Base-by-base conservation (phyloP, 2,329 filamentous ascomycete species). In the Cladosporium sp. region DNA sequence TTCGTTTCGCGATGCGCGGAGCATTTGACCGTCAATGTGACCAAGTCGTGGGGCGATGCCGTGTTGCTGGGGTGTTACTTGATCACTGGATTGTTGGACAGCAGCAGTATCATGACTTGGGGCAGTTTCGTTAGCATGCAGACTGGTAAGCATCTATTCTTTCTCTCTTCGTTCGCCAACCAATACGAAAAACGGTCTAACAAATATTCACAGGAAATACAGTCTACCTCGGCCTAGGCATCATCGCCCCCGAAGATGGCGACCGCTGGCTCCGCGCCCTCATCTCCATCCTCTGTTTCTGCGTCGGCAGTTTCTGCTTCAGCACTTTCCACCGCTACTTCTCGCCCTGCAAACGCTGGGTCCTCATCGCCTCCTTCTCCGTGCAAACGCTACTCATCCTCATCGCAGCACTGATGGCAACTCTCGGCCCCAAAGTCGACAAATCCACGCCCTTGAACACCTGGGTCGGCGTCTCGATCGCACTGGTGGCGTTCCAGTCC, bases 121-220 rank as follows among this genome's bases (percentile, higher is more conserved):
- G 90, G 90, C 14, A 89, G 89, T 2, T 94, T 94, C 72, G 90
- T 92, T 49, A 91, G 88, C 72, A 93, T 93, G 91, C 91, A 93
- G 75, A 93, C 91, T 36, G 90, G 90, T 86, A 73, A 69, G 81
- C 78, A 32, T 15, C 4, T 21, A n/a, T n/a, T 44, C 10, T 21
- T 21, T n/a, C n/a, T 21, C 21, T 18, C 1, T 3, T 21, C n/a
- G 28, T 4, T 21, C n/a, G 24, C 2, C 8, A 47, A 6, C 7
- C 7, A 11, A 47, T 21, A 21, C 14, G 18, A 41, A 65, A 38
- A 21, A 47, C 24, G 1, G 2, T 30, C 36, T 59, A 47, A 59
- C 38, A 24, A 11, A 47, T 38, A 59, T 30, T 18, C 41, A 54
- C 58, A 74, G 76, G 89, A 66, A 94, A 94, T 77, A 93, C 91